Conservation (phyloP, 495 filamentous ascomycete genomes). For the Penicillium herquei region DNA sequence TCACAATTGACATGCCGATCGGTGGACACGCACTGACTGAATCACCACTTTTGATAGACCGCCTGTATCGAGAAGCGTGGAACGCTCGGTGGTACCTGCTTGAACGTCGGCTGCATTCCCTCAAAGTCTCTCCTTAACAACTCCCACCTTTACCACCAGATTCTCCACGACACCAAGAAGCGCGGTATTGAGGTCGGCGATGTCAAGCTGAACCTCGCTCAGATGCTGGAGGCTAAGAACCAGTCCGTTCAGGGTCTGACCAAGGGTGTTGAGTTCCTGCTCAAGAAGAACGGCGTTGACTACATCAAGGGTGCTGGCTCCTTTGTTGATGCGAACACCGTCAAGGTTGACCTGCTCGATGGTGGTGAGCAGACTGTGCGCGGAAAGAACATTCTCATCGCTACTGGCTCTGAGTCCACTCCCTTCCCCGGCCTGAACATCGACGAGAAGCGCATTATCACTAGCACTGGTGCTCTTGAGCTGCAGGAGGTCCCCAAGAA, state of each 20-base stretch:
- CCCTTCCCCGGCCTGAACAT: conserved; percentile 95
- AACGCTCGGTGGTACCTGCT: conserved; percentile 89
- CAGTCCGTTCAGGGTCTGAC: conserved; percentile 84
- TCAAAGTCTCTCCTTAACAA: conserved; percentile 99
- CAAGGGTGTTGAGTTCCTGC: conserved; percentile 94
- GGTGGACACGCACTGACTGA: conserved; percentile 9
- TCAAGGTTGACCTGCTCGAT: conserved; percentile 85
- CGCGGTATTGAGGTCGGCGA: conserved; percentile 95
- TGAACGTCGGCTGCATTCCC: conserved; percentile 99
- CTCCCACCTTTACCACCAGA: conserved; percentile 96
- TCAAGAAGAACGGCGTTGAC: conserved; percentile 98
- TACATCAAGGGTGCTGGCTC: conserved; percentile 91
- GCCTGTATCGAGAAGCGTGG: conserved; percentile 98
- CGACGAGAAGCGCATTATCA: conserved; percentile 95
- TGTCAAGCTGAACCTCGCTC: conserved; percentile 89
- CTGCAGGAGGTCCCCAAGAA: conserved; percentile 91
- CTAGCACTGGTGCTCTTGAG: conserved; percentile 90
- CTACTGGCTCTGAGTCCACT: conserved; percentile 89
- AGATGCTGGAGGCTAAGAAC: conserved; percentile 99
- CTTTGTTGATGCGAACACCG: conserved; percentile 84
- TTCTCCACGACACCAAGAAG: conserved; percentile 94
- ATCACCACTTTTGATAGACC: conserved; percentile 54
- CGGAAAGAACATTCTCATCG: conserved; percentile 97
- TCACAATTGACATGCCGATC: too few relatives aligned
- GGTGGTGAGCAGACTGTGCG: conserved; percentile 82